phyloP scores from a whole-genome alignment of 305 asterid genomes.

The Rubia peregrina region DNA sequence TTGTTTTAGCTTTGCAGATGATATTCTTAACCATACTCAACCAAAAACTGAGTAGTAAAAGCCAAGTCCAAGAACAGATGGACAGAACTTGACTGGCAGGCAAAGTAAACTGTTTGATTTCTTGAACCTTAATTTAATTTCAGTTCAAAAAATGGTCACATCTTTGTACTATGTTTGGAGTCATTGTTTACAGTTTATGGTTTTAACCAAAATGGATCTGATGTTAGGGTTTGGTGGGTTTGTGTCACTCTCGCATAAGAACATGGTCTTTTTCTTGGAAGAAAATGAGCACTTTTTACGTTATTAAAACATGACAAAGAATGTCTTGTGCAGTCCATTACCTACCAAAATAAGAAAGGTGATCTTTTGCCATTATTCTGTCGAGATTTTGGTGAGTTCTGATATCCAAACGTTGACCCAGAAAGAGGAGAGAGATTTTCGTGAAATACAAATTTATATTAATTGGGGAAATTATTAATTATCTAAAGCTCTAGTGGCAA shows the following conservation, averaged over 20 bases:
- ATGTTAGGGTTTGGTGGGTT: not conserved
- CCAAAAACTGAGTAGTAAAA: constrained; percentile 1
- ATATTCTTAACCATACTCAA: constrained; percentile 49
- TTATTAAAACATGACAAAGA: not conserved
- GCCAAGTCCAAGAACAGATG: not conserved
- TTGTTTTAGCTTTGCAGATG: not conserved
- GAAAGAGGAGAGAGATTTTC: not conserved
- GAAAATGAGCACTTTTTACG: not conserved
- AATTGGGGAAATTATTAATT: too few relatives aligned
- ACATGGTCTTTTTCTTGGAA: not conserved
- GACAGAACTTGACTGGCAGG: constrained; percentile 67
- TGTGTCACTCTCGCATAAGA: not conserved
- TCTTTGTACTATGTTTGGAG: not conserved
- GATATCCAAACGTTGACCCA: not conserved
- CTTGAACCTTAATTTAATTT: not conserved
- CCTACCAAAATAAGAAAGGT: not conserved
- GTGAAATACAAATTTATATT: too few relatives aligned
- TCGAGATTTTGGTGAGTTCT: constrained; percentile 1
- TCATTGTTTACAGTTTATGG: not conserved
- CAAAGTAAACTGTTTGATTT: constrained; percentile 32
- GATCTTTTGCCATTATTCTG: not conserved
- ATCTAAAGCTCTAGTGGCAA: too few relatives aligned
- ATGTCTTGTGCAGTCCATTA: not conserved
- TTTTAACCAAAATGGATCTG: not conserved
- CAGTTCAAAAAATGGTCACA: not conserved